A percentile compares a stretch with the other conserved stretches of the same genome.
Evolutionary conservation across 768 basidiomycete genomes (phyloP).

Genomic region (Boletellus ananiceps): DNA sequence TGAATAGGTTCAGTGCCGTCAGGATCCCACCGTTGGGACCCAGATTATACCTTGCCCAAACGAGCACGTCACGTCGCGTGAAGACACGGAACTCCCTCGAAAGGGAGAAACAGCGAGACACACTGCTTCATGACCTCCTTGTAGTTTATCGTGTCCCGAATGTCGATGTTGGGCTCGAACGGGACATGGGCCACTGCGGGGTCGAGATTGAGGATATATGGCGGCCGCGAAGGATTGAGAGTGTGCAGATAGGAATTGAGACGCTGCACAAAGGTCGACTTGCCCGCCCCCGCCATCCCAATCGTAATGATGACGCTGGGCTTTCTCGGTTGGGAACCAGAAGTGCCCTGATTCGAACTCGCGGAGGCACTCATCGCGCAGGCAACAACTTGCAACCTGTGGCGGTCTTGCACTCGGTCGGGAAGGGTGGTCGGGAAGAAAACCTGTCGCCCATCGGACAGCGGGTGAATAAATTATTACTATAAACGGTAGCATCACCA

Average conservation of each 20-base stretch:
- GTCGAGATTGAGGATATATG: constrained; percentile 97
- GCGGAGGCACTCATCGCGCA: constrained; percentile 21
- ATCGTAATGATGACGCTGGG: constrained; percentile 86
- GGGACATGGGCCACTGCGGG: constrained; percentile 90
- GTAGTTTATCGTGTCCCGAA: constrained; percentile 96
- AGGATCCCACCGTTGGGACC: constrained; percentile 98
- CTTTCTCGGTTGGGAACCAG: constrained; percentile 34
- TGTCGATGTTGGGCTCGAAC: constrained; percentile 96
- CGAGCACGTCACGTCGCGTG: constrained; percentile 12
- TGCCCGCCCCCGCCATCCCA: constrained; percentile 96
- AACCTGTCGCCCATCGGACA: neutral
- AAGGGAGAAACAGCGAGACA: constrained; percentile 40
- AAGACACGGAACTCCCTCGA: constrained; percentile 5
- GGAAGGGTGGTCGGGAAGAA: constrained; percentile 4
- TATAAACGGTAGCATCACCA: constrained; percentile 11
- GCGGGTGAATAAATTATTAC: constrained; percentile 4
- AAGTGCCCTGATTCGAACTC: neutral
- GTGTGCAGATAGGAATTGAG: constrained; percentile 90
- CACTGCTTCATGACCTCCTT: constrained; percentile 99
- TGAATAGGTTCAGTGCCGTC: constrained; percentile 95
- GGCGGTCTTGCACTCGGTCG: neutral
- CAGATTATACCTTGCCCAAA: constrained; percentile 77
- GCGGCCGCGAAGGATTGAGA: constrained; percentile 56
- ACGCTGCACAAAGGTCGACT: constrained; percentile 95
- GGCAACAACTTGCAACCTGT: neutral